phyloP scores from a whole-genome alignment of 2,329 filamentous ascomycete species.

The Beauveria medogensis region DNA sequence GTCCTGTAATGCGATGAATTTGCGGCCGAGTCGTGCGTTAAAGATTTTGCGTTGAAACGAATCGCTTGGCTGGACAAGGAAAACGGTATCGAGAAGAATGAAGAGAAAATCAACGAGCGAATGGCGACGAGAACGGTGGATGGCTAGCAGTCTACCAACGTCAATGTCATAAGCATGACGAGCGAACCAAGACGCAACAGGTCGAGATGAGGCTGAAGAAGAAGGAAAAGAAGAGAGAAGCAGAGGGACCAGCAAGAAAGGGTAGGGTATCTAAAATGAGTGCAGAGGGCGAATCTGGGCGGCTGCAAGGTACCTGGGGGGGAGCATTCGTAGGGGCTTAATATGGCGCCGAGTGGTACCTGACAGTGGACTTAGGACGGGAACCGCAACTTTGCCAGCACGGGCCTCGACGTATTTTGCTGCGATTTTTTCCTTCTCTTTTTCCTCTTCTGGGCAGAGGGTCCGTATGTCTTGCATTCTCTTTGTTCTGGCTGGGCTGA shows the following conservation, averaged over 20 bases:
- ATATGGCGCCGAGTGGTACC: too few relatives aligned
- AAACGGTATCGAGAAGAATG: neutral
- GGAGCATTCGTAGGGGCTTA: too few relatives aligned
- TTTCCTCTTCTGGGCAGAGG: neutral
- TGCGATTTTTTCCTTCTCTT: neutral
- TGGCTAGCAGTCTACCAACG: conserved; percentile 1
- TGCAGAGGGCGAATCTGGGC: neutral
- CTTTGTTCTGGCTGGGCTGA: neutral
- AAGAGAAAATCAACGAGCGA: conserved; percentile 11
- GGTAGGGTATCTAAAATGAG: neutral
- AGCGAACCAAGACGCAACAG: conserved; percentile 13
- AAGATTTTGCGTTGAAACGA: neutral
- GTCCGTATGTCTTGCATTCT: neutral
- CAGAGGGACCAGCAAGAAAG: neutral
- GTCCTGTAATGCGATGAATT: neutral
- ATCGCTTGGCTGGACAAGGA: neutral
- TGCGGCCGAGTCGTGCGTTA: neutral
- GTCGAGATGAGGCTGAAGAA: conserved; percentile 11
- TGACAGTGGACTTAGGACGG: too few relatives aligned
- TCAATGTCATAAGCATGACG: conserved; percentile 20
- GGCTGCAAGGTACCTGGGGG: too few relatives aligned
- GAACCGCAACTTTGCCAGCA: too few relatives aligned
- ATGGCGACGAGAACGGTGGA: neutral
- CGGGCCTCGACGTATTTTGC: neutral
- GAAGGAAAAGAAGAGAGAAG: conserved; percentile 4